Evolutionary conservation across 2,329 filamentous ascomycete genomes (phyloP).

Genomic region (Paecilomyces sp.): DNA sequence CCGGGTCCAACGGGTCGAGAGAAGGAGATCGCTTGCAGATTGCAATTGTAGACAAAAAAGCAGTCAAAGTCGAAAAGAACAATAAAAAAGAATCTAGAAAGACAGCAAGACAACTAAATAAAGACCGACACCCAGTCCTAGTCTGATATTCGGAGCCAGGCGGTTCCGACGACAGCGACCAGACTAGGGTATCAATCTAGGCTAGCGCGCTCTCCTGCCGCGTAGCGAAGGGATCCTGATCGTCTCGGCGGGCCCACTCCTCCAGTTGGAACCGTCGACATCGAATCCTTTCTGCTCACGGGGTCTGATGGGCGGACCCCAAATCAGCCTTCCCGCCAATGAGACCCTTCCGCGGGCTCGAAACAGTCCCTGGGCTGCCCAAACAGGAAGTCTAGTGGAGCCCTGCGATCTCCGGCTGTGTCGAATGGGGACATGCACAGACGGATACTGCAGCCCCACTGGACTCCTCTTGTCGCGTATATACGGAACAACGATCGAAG

Average conservation of each 20-base stretch:
- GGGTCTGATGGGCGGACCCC: neutral
- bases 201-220: too few species aligned
- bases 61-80: too few species aligned
- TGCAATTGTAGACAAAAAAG: neutral
- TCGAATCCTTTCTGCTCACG: neutral
- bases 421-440: neutral
- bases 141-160: neutral
- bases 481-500: neutral
- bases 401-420: neutral
- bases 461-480: neutral
- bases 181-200: neutral
- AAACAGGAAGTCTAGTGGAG: neutral
- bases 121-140: too few species aligned
- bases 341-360: neutral
- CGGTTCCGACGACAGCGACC: neutral
- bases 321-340: neutral
- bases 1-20: neutral
- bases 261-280: neutral
- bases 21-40: neutral
- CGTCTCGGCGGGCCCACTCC: neutral
- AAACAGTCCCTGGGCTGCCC: neutral
- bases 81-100: too few species aligned
- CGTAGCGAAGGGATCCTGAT: neutral
- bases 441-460: neutral
- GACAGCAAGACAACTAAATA: too few species aligned